Evolutionary conservation across 2,329 filamentous ascomycete species (phyloP).

Genomic region (Stemphylium beticola): DNA sequence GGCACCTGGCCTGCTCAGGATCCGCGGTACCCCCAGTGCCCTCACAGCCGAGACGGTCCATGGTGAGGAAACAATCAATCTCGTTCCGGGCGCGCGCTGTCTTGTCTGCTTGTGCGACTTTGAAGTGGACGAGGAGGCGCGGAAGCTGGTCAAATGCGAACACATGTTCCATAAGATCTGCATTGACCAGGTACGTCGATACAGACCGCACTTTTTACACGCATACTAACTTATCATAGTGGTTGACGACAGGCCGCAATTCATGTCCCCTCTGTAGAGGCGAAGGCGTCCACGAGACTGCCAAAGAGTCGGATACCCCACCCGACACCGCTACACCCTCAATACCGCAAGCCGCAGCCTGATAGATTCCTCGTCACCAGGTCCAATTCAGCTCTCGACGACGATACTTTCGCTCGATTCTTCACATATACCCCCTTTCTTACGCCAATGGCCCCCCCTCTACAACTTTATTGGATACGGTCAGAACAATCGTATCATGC

Average conservation of each 20-base stretch:
- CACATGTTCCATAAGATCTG: constrained; percentile 73
- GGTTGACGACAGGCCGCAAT: constrained; percentile 71
- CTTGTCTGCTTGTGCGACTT: constrained; percentile 72
- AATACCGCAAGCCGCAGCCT: constrained; percentile 15
- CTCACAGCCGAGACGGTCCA: constrained; percentile 58
- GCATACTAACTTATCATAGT: constrained; percentile 52
- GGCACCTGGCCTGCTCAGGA: constrained; percentile 65
- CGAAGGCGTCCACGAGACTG: constrained; percentile 62
- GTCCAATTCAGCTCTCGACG: not conserved
- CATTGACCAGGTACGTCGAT: constrained; percentile 67
- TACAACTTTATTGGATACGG: constrained; percentile 14
- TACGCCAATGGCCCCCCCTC: constrained; percentile 7
- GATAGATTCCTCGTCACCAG: not conserved
- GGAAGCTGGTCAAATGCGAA: constrained; percentile 67
- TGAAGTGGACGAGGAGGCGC: constrained; percentile 65
- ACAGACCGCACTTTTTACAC: not conserved
- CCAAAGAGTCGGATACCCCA: constrained; percentile 22
- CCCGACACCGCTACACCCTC: constrained; percentile 12
- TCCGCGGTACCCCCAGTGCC: constrained; percentile 51
- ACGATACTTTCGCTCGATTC: constrained; percentile 5
- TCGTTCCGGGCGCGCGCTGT: constrained; percentile 59
- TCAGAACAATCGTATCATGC: constrained; percentile 2
- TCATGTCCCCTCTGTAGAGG: constrained; percentile 68
- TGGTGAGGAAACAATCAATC: constrained; percentile 38
- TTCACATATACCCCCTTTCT: constrained; percentile 27